Percentiles rank a stretch among this genome's conserved stretches.
These are phyloP conservation scores for Echium plantagineum DNA, from an alignment of 257 asterid genomes.

Conservation along the genomic window DNA sequence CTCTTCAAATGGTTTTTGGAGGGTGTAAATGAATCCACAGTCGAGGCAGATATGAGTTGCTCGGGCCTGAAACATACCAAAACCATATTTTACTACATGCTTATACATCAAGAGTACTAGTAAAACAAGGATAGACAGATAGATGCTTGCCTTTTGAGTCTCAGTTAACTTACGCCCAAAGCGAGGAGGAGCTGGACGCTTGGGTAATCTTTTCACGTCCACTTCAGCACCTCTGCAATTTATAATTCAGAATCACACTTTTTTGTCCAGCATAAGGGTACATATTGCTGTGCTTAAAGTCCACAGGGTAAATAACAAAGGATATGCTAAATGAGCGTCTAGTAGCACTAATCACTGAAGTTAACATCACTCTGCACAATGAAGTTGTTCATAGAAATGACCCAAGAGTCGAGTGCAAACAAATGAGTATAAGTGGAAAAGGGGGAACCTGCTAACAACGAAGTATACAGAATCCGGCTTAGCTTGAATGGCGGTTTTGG, in stretches of 20 bases:
- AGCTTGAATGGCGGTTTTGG: constrained; percentile 89
- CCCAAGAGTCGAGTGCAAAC: no score
- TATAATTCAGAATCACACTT: neutral
- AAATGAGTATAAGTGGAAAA: neutral
- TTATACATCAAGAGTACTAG: neutral
- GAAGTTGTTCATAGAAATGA: neutral
- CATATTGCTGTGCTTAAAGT: neutral
- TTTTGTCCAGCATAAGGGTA: neutral
- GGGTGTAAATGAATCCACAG: constrained; percentile 88
- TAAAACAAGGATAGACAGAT: neutral
- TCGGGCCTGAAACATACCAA: constrained; percentile 42
- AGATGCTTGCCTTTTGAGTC: constrained; percentile 62
- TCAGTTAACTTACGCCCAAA: constrained; percentile 84
- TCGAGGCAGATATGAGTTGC: constrained; percentile 97
- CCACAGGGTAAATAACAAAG: neutral
- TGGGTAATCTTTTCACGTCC: constrained; percentile 73
- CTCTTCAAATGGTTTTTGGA: constrained; percentile 68
- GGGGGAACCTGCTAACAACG: constrained; percentile 70
- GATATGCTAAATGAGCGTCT: neutral
- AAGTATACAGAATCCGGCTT: constrained; percentile 90
- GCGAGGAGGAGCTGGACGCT: constrained; percentile 94
- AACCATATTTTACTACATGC: neutral
- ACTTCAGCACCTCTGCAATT: constrained; percentile 66
- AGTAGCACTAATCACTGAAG: neutral
- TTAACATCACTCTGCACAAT: no score